Evolutionary conservation across 164 flowering plant species (phyloP), one percentile per base, ranked within the genome.

Genomic region (Tetracentron sinense): DNA sequence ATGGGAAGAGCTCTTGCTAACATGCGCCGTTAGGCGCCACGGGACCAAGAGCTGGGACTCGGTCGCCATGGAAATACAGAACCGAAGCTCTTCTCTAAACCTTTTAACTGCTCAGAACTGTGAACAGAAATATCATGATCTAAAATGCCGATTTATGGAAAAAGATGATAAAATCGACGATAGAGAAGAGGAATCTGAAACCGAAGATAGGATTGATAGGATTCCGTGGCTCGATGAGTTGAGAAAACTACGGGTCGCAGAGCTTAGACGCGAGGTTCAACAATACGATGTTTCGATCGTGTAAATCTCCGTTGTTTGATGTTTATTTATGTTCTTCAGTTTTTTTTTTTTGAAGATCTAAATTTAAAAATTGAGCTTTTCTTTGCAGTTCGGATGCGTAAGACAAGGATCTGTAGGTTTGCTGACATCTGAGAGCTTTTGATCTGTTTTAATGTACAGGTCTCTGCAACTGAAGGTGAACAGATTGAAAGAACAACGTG

Each of bases 391-490:
- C 42, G 26, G 17, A 20, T 56, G 56, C 56, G 10, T 47, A 44
- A 8, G 26, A 14, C 22, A 20, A 23, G 14, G 60, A n/a, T 35
- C 17, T 47, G 14, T 42, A 22, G 29, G 49, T 25, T 19, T 23
- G 21, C 47, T 54, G 22, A 57, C 64, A 58, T 75, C 58, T 56
- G 60, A 65, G 23, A 20, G 29, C 52, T 51, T 56, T n/a, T 69
- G 27, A 67, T 53, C n/a, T 59, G 0, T 29, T 65, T 54, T 42
- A 28, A 33, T 64, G 28, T 50, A n/a, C 85, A 90, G 98, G 75
- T 82, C 96, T 21, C 62, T 92, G 83, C 86, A 90, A 73, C 62
- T 59, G 74, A 85, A 85, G 70, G 88, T 91, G 79, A 86, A 87
- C 67, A 78, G 51, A 68, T 69, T 94, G 74, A 76, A 81, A 65